Evolutionary conservation across 2,329 filamentous ascomycete species (phyloP), one percentile per base, ranked within the genome.

Genomic region (Boeremia lycopersici): DNA sequence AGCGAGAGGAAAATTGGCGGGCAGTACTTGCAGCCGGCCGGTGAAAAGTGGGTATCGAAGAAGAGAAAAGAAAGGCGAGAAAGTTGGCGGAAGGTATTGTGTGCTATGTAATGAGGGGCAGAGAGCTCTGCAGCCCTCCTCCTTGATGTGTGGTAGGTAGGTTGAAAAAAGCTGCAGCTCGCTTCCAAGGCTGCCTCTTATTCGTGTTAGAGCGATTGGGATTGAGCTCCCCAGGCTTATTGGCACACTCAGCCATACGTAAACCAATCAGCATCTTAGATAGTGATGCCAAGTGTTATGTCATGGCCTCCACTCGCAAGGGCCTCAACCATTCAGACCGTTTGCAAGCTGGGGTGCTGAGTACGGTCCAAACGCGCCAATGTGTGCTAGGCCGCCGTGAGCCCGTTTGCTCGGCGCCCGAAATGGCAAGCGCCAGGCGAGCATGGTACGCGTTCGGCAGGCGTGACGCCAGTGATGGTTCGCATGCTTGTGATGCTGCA

Each of bases 11-110:
- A 61, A 70, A 68, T 53, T 67, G 68, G 72, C 74, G 64, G 62
- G 74, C 78, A 79, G 79, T 78, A 65, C 77, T 79, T 78, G 79
- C 78, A 76, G 79, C 77, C 60, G 75, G 72, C 66, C 76, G 72
- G 65, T 63, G 75, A 79, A 80, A 76, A 81, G 79, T 74, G 79
- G 79, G 79, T 82, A 78, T 74, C 76, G 74, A 71, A 79, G 72
- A 76, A 72, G 72, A 75, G 73, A 78, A 77, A 75, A 78, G 79
- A 80, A 74, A 64, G 60, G 78, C 69, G 73, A 75, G 74, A 75
- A 77, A 64, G 69, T 34, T 65, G 65, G 71, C 62, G 67, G 70
- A 67, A 63, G 69, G 63, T 62, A 67, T 74, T 63, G 63, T 72
- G 70, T 57, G 5, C 19, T 23, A 48, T 55, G 64, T 62, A 61